Percentiles rank a stretch among this genome's conserved stretches.
Conservation (phyloP, 495 filamentous ascomycete species). For the Aspergillus steynii region DNA sequence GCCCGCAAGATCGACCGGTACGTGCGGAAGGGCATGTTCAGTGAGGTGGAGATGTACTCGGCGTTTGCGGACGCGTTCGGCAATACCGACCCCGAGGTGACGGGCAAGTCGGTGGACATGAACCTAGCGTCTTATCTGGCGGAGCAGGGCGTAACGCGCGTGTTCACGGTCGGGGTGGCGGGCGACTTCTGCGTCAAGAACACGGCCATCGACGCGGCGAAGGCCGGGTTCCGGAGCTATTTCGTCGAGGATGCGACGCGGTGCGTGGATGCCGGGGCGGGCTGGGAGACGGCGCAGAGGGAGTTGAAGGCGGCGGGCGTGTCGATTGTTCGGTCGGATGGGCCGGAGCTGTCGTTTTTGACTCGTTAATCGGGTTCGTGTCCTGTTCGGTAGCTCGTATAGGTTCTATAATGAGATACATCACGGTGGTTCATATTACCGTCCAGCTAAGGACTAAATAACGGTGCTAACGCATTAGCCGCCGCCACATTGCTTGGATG, state of each 20-base stretch:
- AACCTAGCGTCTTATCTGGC: conserved; percentile 59
- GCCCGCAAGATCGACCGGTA: conserved; percentile 56
- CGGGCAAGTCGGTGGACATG: conserved; percentile 49
- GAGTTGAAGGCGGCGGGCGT: conserved; percentile 58
- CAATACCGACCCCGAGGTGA: conserved; percentile 45
- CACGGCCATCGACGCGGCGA: conserved; percentile 75
- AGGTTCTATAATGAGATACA: neutral
- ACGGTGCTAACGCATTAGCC: conserved; percentile 14
- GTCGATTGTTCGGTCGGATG: conserved; percentile 47
- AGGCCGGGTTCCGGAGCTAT: conserved; percentile 73
- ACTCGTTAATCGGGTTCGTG: conserved; percentile 10
- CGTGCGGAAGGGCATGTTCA: conserved; percentile 75
- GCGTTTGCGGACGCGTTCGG: conserved; percentile 78
- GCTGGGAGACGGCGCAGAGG: conserved; percentile 58
- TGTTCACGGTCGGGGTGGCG: conserved; percentile 84
- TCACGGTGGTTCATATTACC: neutral
- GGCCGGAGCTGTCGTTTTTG: conserved; percentile 49
- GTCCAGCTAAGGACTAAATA: neutral
- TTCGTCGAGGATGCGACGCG: conserved; percentile 77
- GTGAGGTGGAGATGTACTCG: conserved; percentile 85
- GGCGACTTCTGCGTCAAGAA: conserved; percentile 85
- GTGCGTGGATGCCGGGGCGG: conserved; percentile 58
- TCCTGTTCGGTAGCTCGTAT: neutral
- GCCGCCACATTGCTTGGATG: conserved; percentile 16
- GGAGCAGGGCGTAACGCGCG: conserved; percentile 62